Base-by-base conservation (phyloP, 2,329 filamentous ascomycete genomes). In the Xylaria digitata region DNA sequence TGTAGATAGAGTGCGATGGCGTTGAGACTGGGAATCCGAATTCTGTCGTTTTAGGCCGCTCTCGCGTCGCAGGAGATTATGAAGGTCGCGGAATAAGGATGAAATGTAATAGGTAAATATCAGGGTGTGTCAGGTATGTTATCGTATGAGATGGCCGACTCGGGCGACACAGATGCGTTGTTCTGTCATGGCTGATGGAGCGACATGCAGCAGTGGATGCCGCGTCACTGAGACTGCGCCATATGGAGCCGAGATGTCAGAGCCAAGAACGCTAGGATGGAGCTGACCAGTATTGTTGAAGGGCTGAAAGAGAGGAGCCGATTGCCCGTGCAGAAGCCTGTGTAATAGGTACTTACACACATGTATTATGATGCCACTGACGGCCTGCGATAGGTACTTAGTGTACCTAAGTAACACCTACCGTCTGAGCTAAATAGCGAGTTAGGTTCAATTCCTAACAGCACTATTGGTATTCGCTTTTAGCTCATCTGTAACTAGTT, bases 151-250 rank as follows among this genome's bases (percentile, higher is more conserved):
- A n/a, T 58, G 17, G 46, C 40, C 23, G 30, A 32, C 48, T 50
- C n/a, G 34, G 63, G 56, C 23, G 56, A 49, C 56, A 48, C 49
- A 59, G 54, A 54, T 54, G 56, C 13, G 17, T 21, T 65, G 52
- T 55, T 37, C 34, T 56, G 4, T 60, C 50, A 46, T 42, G 19
- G 50, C 50, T 57, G 37, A 66, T 50, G 48, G 45, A 19, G 50
- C 48, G 50, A 53, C 49, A 55, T 55, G 49, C n/a, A 32, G n/a
- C 42, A 54, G 52, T 42, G 34, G 52, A 54, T 58, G 46, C 57
- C 34, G 48, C 58, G 48, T 61, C 58, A 61, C 23, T 8, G 37
- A 60, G 57, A 40, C 58, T 61, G 58, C 26, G 58, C 48, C 40
- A 42, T 8, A 9, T 48, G 19, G 6, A 55, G 17, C 37, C n/a